Conservation (phyloP, 73 alveolate genomes). For the Paraurostyla sp. region DNA sequence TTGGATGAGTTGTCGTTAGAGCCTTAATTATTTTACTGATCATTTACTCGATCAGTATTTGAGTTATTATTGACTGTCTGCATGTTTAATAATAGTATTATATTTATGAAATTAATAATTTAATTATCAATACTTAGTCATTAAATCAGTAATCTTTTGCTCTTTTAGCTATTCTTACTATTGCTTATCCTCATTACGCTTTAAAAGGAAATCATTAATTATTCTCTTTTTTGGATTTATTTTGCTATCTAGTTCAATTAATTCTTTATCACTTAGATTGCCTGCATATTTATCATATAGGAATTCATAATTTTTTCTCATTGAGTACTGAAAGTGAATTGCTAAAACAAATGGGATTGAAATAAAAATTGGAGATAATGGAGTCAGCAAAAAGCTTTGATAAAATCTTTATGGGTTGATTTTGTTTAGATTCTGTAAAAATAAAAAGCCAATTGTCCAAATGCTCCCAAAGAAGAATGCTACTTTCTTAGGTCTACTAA, state of each 20-base stretch:
- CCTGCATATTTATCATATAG: slow-evolving; percentile 17
- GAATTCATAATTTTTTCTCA: background rate
- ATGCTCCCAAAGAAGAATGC: background rate
- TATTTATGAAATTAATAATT: too few species aligned
- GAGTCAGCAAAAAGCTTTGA: background rate
- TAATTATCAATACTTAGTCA: too few species aligned
- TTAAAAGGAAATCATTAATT: background rate
- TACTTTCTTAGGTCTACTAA: background rate
- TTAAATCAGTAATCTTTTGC: background rate
- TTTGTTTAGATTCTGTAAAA: background rate
- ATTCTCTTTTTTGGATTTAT: slow-evolving; percentile 3
- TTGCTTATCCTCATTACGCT: background rate
- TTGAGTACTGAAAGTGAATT: background rate
- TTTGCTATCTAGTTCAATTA: background rate
- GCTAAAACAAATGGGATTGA: background rate
- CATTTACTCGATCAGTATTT: background rate
- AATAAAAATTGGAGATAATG: background rate
- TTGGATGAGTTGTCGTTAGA: background rate
- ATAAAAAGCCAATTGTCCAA: background rate
- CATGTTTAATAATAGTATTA: background rate
- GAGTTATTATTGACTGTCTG: background rate
- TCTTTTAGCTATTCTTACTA: background rate
- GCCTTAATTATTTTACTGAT: background rate
- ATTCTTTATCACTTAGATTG: background rate
- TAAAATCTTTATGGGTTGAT: background rate